These are phyloP conservation scores for Xylariomycetidae sp. DNA, from an alignment of 2,329 filamentous ascomycete genomes.

Conservation along the genomic window DNA sequence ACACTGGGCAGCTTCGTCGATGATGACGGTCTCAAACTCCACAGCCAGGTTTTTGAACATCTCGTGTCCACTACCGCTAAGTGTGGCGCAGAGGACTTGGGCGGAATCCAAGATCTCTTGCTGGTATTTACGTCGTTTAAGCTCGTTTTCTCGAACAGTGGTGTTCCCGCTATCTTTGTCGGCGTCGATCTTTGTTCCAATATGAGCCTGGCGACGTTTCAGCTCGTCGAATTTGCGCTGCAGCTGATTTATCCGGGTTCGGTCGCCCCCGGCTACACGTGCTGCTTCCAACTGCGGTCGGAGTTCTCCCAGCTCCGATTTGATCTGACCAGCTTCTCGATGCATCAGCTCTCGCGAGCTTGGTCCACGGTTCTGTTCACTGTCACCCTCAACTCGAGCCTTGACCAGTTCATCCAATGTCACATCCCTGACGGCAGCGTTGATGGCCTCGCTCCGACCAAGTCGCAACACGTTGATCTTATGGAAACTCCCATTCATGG, in stretches of 20 bases:
- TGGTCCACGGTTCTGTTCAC: constrained; percentile 52
- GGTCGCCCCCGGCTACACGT: constrained; percentile 50
- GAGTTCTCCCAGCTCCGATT: constrained; percentile 67
- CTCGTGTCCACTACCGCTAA: constrained; percentile 93
- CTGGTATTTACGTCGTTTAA: constrained; percentile 78
- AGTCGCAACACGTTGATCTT: constrained; percentile 86
- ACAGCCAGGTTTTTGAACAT: constrained; percentile 94
- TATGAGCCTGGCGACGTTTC: constrained; percentile 68
- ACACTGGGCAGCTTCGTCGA: constrained; percentile 96
- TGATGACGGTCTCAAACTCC: constrained; percentile 97
- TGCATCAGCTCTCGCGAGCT: constrained; percentile 56
- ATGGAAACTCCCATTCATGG: constrained; percentile 64
- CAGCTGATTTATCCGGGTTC: constrained; percentile 46
- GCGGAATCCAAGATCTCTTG: constrained; percentile 87
- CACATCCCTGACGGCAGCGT: constrained; percentile 80
- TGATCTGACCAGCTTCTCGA: constrained; percentile 64
- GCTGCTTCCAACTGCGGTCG: constrained; percentile 67
- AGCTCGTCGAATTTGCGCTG: constrained; percentile 74
- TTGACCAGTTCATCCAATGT: constrained; percentile 90
- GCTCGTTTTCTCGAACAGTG: constrained; percentile 76
- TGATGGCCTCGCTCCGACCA: constrained; percentile 89
- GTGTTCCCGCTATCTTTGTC: constrained; percentile 83
- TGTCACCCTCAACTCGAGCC: constrained; percentile 59
- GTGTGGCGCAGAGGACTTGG: constrained; percentile 89
- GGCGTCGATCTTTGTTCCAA: constrained; percentile 81